phyloP scores from a whole-genome alignment of 306 rosid species.

The Urtica urens region DNA sequence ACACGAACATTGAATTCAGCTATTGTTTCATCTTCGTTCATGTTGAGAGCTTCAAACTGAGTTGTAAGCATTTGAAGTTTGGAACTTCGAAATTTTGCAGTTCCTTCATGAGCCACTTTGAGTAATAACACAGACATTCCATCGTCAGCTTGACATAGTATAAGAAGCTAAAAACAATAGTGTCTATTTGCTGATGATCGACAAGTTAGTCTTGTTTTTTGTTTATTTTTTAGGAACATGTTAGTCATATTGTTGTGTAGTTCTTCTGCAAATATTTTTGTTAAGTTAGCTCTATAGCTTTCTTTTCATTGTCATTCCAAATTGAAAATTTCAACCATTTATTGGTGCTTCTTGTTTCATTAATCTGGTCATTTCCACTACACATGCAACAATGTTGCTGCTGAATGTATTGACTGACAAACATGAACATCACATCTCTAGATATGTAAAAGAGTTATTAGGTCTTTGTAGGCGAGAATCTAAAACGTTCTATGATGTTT shows the following conservation, averaged over 20 bases:
- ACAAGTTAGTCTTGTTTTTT: slow-evolving; percentile 52
- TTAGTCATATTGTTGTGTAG: too few species aligned
- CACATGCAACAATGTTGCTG: not conserved
- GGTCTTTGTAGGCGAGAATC: not conserved
- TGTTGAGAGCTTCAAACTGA: too few species aligned
- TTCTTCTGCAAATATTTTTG: too few species aligned
- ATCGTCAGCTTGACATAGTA: slow-evolving; percentile 44
- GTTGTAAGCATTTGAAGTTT: too few species aligned
- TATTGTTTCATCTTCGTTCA: too few species aligned
- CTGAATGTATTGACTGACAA: not conserved
- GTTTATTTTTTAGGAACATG: too few species aligned
- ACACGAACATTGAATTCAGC: too few species aligned
- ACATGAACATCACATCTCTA: too few species aligned
- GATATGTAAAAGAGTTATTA: not conserved
- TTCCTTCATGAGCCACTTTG: too few species aligned
- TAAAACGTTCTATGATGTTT: not conserved
- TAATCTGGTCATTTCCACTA: too few species aligned
- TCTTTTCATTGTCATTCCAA: not conserved
- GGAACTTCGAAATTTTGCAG: too few species aligned
- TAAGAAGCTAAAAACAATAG: slow-evolving; percentile 37
- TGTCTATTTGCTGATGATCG: slow-evolving; percentile 60
- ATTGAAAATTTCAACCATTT: not conserved
- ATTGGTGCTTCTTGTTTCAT: not conserved
- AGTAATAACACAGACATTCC: slow-evolving; percentile 75
- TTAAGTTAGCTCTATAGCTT: not conserved